Evolutionary conservation across 345 rosid species (phyloP), one percentile per base, ranked within the genome.

Genomic region (Crucihimalaya himalaica): DNA sequence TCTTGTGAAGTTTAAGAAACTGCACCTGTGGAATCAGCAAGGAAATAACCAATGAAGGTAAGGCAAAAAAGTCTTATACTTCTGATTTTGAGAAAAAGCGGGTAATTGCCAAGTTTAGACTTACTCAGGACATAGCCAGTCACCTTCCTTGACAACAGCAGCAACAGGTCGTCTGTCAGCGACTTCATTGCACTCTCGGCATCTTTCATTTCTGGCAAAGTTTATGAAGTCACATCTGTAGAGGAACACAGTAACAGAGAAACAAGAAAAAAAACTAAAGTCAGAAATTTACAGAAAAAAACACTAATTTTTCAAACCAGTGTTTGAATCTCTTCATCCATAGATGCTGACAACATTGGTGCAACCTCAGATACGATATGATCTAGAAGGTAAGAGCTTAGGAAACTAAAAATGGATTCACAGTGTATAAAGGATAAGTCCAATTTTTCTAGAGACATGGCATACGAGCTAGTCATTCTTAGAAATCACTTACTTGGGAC

Each of bases 81-180:
- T 63, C 4, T 66, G 18, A 28, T 60, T 52, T 42, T 0, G 18
- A 46, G 35, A 10, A 13, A 34, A 4, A 39, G 58, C 8, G 0
- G 34, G 20, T 48, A 32, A 27, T 32, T 53, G 20, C 43, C 15
- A 20, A 52, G 9, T 58, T 53, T 48, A 55, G 73, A 80, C 96
- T 80, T 78, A 91, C 96, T 78, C 73, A 13, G 86, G 55, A 80
- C 98, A 93, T 69, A 65, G 72, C 97, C 98, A 94, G 48, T 89
- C 95, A 58, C 92, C 95, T 73, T 81, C 83, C 88, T 87, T 88
- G 86, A 82, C 86, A 65, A 69, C 73, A 28, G 78, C 79, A 27
- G 72, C 79, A 40, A 53, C 78, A 50, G 72, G 56, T 56, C 67
- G 29, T 77, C 80, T 79, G 63, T 71, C 73, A 46, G 95, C 92